A percentile compares a stretch with the other conserved stretches of the same genome.
Evolutionary conservation across 768 basidiomycete genomes (phyloP).

Genomic region (Lentinula raphanica): DNA sequence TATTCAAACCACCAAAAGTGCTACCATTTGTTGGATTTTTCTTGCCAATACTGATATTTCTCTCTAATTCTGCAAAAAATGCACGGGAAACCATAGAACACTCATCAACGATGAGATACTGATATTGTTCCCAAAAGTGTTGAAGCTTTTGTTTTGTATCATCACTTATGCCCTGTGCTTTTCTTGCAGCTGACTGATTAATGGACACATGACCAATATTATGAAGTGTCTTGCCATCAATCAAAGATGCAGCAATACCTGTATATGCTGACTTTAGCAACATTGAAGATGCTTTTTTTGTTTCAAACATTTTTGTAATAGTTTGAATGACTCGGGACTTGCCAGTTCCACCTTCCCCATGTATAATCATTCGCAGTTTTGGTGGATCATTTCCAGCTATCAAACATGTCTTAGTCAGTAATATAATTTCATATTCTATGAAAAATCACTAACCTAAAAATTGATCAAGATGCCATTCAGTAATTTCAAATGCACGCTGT

Average conservation of each 20-base stretch:
- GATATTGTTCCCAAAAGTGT: no score
- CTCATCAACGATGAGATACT: conserved; percentile 35
- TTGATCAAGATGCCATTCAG: conserved; percentile 23
- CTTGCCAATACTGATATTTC: conserved; percentile 12
- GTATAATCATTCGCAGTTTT: conserved; percentile 33
- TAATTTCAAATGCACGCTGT: conserved; percentile 29
- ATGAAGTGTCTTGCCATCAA: conserved; percentile 32
- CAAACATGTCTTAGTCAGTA: no score
- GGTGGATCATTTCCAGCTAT: conserved; percentile 13
- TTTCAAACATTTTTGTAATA: conserved; percentile 29
- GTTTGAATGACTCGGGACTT: conserved; percentile 37
- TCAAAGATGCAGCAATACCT: conserved; percentile 34
- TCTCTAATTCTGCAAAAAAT: conserved; percentile 9
- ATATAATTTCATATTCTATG: no score
- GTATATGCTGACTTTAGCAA: conserved; percentile 34
- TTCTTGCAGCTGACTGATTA: no score
- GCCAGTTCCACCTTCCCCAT: conserved; percentile 39
- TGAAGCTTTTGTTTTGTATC: no score
- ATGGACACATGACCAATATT: conserved; percentile 23
- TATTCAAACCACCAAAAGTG: conserved; percentile 33
- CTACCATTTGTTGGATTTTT: not conserved
- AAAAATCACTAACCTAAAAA: no score
- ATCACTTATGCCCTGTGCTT: no score
- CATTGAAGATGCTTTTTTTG: not conserved
- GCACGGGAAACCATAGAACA: conserved; percentile 31